Evolutionary conservation across 2,329 filamentous ascomycete species (phyloP).

Genomic region (Ophiostoma populinum): DNA sequence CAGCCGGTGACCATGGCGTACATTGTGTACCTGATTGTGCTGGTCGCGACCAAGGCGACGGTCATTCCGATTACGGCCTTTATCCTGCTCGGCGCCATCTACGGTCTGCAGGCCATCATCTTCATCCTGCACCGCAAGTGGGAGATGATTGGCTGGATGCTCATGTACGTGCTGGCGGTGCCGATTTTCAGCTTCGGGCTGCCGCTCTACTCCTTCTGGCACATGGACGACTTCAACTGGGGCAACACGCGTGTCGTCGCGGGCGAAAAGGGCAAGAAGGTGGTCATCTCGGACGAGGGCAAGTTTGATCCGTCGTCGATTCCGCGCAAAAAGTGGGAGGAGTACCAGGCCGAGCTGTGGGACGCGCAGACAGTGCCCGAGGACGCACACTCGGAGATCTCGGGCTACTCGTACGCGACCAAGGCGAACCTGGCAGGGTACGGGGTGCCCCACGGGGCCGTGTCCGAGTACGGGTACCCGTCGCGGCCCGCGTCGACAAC

Average conservation of each 20-base stretch:
- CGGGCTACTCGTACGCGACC: slow-evolving; percentile 88
- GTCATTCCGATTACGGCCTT: slow-evolving; percentile 73
- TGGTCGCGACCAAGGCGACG: slow-evolving; percentile 41
- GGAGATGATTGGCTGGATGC: slow-evolving; percentile 99
- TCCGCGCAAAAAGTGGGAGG: slow-evolving; percentile 97
- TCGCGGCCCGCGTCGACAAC: slow-evolving; percentile 38
- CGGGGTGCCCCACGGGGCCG: slow-evolving; percentile 28
- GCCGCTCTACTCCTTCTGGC: slow-evolving; percentile 92
- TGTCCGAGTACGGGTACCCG: slow-evolving; percentile 53
- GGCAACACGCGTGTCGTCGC: slow-evolving; percentile 96
- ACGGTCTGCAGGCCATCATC: slow-evolving; percentile 90
- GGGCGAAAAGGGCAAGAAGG: slow-evolving; percentile 80
- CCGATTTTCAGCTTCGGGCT: slow-evolving; percentile 83
- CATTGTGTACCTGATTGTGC: slow-evolving; percentile 73
- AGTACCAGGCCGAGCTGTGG: slow-evolving; percentile 96
- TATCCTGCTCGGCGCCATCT: slow-evolving; percentile 83
- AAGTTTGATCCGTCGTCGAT: slow-evolving; percentile 91
- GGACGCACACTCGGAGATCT: slow-evolving; percentile 71
- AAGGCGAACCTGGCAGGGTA: slow-evolving; percentile 37
- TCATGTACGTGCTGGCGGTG: slow-evolving; percentile 81
- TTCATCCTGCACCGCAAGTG: slow-evolving; percentile 94
- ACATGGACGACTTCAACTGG: slow-evolving; percentile 99
- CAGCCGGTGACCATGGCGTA: slow-evolving; percentile 86
- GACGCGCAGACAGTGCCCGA: slow-evolving; percentile 74
- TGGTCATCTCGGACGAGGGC: slow-evolving; percentile 90